Evolutionary conservation across 257 asterid species (phyloP), one percentile per base, ranked within the genome.

Genomic region (Solanum corneliomulleri): DNA sequence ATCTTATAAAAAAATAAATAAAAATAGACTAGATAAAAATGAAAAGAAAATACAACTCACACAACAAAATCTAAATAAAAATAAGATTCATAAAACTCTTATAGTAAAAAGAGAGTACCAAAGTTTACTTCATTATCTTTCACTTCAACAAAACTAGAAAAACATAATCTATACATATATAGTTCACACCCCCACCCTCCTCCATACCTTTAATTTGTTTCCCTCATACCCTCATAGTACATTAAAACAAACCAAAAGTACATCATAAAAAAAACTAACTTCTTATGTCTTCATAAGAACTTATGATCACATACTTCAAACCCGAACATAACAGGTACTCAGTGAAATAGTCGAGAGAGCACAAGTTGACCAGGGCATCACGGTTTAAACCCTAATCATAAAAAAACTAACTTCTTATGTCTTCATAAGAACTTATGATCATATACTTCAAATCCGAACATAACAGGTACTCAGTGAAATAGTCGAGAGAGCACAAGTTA

Each of bases 321-420:
- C 33, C 4, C 4, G 52, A n/a, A 6, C 7, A 13, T 25, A 25
- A 9, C 29, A 49, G 7, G 9, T 80, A 49, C 18, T 29, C 25
- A 12, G 5, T 80, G 41, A 5, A 45, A 78, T 77, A 42, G 37
- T 85, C 9, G 42, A 29, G 25, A 35, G 6, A 52, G 3, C 7
- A 1, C 2, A 49, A 87, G 23, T 2, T 39, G 15, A 15, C 21
- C 4, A 4, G 25, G 0, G 70, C 25, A 37, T 42, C 33, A 49
- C 23, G 33, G 29, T 58, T 74, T 70, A 96, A 89, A 92, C 98
- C 88, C 99, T 93, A 39, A 97, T 44, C 77, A 64, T 39, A 62
- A 5, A 31, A 33, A 60, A 27, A 14, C 85, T 27, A 80, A 18
- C 29, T 16, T 80, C 42, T 47, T 47, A 80, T 80, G 66, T 29